Percentiles rank a stretch among this genome's conserved stretches.
These are phyloP conservation scores for Mortierella polycephala DNA, from an alignment of 371 early-diverging fungal genomes.

Conservation along the genomic window DNA sequence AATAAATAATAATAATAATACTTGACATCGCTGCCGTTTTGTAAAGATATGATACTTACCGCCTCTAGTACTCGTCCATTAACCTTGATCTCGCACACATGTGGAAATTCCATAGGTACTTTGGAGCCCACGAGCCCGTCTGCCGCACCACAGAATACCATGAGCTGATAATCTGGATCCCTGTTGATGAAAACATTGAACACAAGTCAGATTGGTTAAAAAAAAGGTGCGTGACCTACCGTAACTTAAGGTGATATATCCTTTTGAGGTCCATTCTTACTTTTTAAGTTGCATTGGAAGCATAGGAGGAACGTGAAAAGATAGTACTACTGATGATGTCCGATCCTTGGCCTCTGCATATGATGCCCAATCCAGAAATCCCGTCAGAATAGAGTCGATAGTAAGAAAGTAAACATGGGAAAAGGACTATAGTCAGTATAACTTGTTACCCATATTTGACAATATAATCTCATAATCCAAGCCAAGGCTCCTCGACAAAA, in stretches of 20 bases:
- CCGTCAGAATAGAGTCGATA: no score
- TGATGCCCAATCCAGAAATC: neutral
- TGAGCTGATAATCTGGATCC: conserved; percentile 27
- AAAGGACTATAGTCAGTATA: no score
- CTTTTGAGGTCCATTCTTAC: conserved; percentile 10
- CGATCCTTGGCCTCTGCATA: conserved; percentile 38
- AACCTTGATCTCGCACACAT: conserved; percentile 61
- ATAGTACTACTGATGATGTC: conserved; percentile 20
- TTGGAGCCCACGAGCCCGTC: conserved; percentile 23
- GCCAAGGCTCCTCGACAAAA: no score
- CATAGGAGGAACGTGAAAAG: conserved; percentile 26
- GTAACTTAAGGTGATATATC: no score
- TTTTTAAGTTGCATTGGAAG: conserved; percentile 25
- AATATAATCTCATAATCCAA: no score
- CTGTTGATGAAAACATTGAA: conserved; percentile 1
- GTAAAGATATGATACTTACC: conserved; percentile 52
- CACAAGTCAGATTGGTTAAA: no score
- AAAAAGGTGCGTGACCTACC: neutral
- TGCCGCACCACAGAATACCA: conserved; percentile 44
- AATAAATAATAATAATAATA: neutral
- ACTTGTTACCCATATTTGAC: no score
- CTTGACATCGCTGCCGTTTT: neutral
- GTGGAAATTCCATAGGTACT: conserved; percentile 57
- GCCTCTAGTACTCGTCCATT: conserved; percentile 59
- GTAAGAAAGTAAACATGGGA: no score